These are phyloP conservation scores for Globisporangium carolinianum DNA, from an alignment of 352 stramenopile genomes.

Conservation along the genomic window DNA sequence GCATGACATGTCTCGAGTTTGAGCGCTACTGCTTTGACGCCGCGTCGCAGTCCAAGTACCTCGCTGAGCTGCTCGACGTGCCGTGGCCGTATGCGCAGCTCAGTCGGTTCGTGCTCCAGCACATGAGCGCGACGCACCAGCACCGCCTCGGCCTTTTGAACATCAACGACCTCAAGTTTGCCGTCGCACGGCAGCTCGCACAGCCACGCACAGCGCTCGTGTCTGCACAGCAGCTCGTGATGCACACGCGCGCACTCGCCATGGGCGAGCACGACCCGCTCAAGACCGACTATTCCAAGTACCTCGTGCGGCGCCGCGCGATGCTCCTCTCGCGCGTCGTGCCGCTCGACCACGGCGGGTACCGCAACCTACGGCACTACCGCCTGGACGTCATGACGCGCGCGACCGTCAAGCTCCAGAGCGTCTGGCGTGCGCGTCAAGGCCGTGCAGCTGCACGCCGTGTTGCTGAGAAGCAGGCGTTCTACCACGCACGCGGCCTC, in stretches of 20 bases:
- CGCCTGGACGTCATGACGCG: constrained; percentile 57
- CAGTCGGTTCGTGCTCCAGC: constrained; percentile 77
- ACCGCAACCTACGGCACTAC: constrained; percentile 82
- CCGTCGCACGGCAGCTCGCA: constrained; percentile 44
- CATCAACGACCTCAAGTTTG: constrained; percentile 86
- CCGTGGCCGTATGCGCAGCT: constrained; percentile 77
- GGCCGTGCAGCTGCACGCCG: constrained; percentile 60
- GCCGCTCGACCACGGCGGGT: constrained; percentile 82
- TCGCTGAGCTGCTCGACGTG: constrained; percentile 51
- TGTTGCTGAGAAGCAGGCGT: constrained; percentile 83
- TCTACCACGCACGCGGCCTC: constrained; percentile 80
- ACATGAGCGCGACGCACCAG: constrained; percentile 81
- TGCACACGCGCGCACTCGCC: constrained; percentile 84
- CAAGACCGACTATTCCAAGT: constrained; percentile 91
- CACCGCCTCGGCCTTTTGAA: constrained; percentile 86
- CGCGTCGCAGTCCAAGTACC: constrained; percentile 59
- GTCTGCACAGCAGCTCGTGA: constrained; percentile 52
- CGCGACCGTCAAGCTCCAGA: constrained; percentile 80
- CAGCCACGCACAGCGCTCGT: constrained; percentile 46
- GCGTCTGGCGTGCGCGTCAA: constrained; percentile 66
- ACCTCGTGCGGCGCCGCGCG: constrained; percentile 60
- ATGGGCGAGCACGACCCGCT: constrained; percentile 90
- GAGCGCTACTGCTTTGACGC: constrained; percentile 41
- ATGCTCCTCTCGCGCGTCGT: constrained; percentile 83
- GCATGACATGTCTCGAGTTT: constrained; percentile 82